These are phyloP conservation scores for Thielaviopsis ethacetica DNA, from an alignment of 2,329 filamentous ascomycete genomes.

Conservation along the genomic window DNA sequence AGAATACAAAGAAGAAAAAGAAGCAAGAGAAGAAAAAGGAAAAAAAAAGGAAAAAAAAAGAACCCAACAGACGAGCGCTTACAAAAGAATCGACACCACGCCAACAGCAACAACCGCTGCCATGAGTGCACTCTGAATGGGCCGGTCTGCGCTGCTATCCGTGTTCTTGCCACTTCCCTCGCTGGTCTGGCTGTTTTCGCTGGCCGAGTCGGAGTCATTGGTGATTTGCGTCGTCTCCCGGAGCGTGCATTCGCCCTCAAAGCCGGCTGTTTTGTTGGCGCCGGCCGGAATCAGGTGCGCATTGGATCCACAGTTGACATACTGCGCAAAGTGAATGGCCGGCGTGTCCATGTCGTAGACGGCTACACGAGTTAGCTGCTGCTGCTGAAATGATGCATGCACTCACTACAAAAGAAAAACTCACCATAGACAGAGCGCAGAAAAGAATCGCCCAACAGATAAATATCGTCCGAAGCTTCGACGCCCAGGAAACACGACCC, in stretches of 20 bases:
- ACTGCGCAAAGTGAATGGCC: slow-evolving; percentile 16
- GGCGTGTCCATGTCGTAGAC: slow-evolving; percentile 16
- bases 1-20: neutral
- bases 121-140: slow-evolving; percentile 10
- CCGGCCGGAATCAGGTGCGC: slow-evolving; percentile 15
- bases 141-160: slow-evolving; percentile 11
- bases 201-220: neutral
- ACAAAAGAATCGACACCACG: neutral
- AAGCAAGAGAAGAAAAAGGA: neutral
- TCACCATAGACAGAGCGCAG: slow-evolving; percentile 25
- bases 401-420: neutral
- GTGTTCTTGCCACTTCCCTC: slow-evolving; percentile 6
- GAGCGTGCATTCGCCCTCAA: slow-evolving; percentile 14
- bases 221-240: neutral
- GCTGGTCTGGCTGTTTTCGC: neutral
- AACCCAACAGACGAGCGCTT: neutral
- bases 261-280: slow-evolving; percentile 13
- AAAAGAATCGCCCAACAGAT: slow-evolving; percentile 28
- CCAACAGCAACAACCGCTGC: slow-evolving; percentile 11
- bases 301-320: slow-evolving; percentile 16
- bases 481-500: slow-evolving; percentile 29
- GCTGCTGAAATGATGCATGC: neutral
- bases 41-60: neutral
- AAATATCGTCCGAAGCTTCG: slow-evolving; percentile 21
- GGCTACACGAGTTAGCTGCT: slow-evolving; percentile 7